A percentile compares a stretch with the other conserved stretches of the same genome.
Conservation (phyloP, 345 rosid species). For the Arabidopsis thaliana region TAIR10.1 NC_003075.7:6181501-6182000, state of each 20-base stretch:
- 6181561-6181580: constrained; percentile 38
- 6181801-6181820: constrained; percentile 22
- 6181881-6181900: constrained; percentile 1
- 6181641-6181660: constrained; percentile 23
- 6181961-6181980: not conserved
- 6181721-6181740: not conserved
- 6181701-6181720: not conserved
- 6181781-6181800: constrained; percentile 36
- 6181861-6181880: not conserved
- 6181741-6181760: constrained; percentile 51
- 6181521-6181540: not conserved
- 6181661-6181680: constrained; percentile 15
- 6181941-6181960: constrained; percentile 28
- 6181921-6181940: constrained; percentile 19
- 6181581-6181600: constrained; percentile 40
- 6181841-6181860: constrained; percentile 17
- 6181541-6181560: constrained; percentile 23
- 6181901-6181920: constrained; percentile 1
- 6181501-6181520: not conserved
- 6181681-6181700: constrained; percentile 6
- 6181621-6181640: constrained; percentile 35
- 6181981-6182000: constrained; percentile 19
- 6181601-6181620: constrained; percentile 31
- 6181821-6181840: constrained; percentile 14
- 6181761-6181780: constrained; percentile 96